Base-by-base conservation (phyloP, 805 yeast species). In the Candida andamanensis region DNA sequence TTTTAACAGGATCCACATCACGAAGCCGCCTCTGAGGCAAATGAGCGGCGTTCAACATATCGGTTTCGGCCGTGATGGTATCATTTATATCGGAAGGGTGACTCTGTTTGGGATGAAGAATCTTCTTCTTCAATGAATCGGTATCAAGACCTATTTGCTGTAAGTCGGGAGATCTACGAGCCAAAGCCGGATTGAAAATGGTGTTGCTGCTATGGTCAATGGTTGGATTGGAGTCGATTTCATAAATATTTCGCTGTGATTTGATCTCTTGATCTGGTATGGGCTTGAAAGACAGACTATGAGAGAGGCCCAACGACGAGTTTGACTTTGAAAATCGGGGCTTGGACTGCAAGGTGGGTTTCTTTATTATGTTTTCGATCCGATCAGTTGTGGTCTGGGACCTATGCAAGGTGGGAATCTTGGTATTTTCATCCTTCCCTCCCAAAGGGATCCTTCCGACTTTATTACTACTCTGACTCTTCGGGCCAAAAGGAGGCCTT, bases 371-470 rank as follows among this genome's bases (percentile, higher is more conserved):
- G 7, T 37, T 36, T 15, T 12, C 29, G 14, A 8, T n/a, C 23
- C 31, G 26, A n/a, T 41, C 42, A 6, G 39, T 24, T 10, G 48
- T 35, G 6, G 60, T 44, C 26, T 56, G 53, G 4, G 67, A 57
- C 30, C 66, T 49, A 26, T 44, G 57, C 33, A 64, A 48, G 1
- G 49, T 36, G 6, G 58, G 56, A 17, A 50, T 25, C 13, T 40
- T 40, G 23, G 39, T 40, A 42, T 64, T 64, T 24, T 49, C 58
- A 42, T 58, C 60, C 36, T 64, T 64, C 2, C 69, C 69, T 4
- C 67, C 64, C 29, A 63, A 50, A 3, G 71, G 71, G 6, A 53
- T 46, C 33, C 70, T 44, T 13, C 24, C 26, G n/a, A n/a, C n/a
- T n/a, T n/a, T n/a, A n/a, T n/a, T n/a, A n/a, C n/a, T 19, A 11